Evolutionary conservation across 2,329 filamentous ascomycete genomes (phyloP).

Genomic region (Aspergillus novoparasiticus): DNA sequence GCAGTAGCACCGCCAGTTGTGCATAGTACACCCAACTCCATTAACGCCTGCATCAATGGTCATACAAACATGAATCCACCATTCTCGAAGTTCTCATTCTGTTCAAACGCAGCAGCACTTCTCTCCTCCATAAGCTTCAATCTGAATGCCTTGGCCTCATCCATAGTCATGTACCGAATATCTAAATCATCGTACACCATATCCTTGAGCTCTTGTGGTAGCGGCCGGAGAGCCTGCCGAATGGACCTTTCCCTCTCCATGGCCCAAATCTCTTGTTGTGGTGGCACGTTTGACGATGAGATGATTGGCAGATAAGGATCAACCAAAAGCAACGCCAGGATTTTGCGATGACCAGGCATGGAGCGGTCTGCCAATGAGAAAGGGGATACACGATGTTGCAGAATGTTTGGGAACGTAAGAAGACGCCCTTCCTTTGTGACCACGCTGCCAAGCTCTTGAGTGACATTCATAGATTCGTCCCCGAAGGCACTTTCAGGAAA

Average conservation of each 20-base stretch:
- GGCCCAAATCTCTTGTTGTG: conserved; percentile 54
- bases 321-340: conserved; percentile 62
- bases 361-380: conserved; percentile 55
- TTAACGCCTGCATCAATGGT: no score
- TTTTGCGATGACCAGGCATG: conserved; percentile 58
- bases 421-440: conserved; percentile 5
- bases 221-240: conserved; percentile 12
- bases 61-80: no score
- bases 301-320: conserved; percentile 57
- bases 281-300: conserved; percentile 55
- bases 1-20: neutral
- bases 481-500: neutral
- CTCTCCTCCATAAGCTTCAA: conserved; percentile 46
- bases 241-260: conserved; percentile 18
- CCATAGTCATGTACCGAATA: conserved; percentile 29
- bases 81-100: conserved; percentile 16
- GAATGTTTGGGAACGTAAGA: conserved; percentile 18
- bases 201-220: conserved; percentile 28
- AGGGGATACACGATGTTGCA: conserved; percentile 55
- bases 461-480: conserved; percentile 15
- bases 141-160: conserved; percentile 43
- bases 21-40: neutral
- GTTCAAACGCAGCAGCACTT: neutral
- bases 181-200: conserved; percentile 29
- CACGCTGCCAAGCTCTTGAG: conserved; percentile 14